Percentiles rank a stretch among this genome's conserved stretches.
Conservation (phyloP, 129 eudicot genomes). For the Tagetes erecta region DNA sequence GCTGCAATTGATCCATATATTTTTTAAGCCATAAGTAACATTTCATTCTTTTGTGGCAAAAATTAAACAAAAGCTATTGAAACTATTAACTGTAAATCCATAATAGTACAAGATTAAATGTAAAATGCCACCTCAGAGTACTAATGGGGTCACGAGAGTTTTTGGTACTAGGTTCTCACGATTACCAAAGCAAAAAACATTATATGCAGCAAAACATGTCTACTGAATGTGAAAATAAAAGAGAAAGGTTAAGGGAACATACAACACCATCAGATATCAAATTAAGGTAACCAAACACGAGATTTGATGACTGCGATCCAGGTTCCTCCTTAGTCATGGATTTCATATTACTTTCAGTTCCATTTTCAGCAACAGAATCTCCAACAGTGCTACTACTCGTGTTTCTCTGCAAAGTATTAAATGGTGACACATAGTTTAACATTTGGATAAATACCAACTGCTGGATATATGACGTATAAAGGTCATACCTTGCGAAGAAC, state of each 20-base stretch:
- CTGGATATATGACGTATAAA: constrained; percentile 6
- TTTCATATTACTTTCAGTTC: constrained; percentile 21
- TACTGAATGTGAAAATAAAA: not conserved
- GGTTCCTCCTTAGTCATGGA: constrained; percentile 37
- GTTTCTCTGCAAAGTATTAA: constrained; percentile 56
- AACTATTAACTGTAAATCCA: not conserved
- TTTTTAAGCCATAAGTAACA: not conserved
- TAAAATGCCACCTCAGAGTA: not conserved
- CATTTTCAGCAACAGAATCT: constrained; percentile 38
- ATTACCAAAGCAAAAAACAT: not conserved
- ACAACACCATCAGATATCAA: constrained; percentile 96
- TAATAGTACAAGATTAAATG: no score
- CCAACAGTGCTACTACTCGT: constrained; percentile 30
- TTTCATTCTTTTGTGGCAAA: not conserved
- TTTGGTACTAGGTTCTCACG: not conserved
- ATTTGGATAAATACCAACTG: not conserved
- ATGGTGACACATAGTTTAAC: not conserved
- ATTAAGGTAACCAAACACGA: constrained; percentile 96
- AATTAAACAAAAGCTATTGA: constrained; percentile 3
- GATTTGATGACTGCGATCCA: constrained; percentile 53
- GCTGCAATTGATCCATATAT: constrained; percentile 48
- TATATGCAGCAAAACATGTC: not conserved
- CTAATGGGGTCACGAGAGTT: not conserved
- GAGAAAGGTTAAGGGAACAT: constrained; percentile 33
- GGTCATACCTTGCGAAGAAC: constrained; percentile 64